Evolutionary conservation across 2,329 filamentous ascomycete genomes (phyloP).

Genomic region (Talaromyces amestolkiae): DNA sequence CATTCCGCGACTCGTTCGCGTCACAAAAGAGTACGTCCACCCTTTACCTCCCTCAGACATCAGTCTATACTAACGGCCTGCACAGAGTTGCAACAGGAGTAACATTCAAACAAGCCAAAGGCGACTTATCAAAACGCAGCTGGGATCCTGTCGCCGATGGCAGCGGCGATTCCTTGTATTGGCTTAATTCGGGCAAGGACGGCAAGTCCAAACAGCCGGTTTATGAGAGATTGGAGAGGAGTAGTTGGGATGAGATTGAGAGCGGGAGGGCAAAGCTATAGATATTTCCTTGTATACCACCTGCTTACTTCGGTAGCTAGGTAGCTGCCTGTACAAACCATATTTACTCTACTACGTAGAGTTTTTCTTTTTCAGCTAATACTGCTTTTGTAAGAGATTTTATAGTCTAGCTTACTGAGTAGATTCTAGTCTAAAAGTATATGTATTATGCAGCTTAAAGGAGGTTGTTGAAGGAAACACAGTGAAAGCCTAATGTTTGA

Average conservation of each 20-base stretch:
- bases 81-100: slow-evolving; percentile 45
- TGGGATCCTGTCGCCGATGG: slow-evolving; percentile 34
- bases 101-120: slow-evolving; percentile 53
- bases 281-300: background rate
- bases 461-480: background rate
- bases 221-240: slow-evolving; percentile 40
- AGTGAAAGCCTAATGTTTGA: background rate
- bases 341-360: too few species aligned
- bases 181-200: slow-evolving; percentile 34
- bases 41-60: background rate
- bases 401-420: too few species aligned
- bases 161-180: slow-evolving; percentile 43
- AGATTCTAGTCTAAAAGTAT: too few species aligned
- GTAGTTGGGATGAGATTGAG: slow-evolving; percentile 44
- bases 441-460: background rate
- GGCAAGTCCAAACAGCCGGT: slow-evolving; percentile 5
- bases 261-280: slow-evolving; percentile 45
- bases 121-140: slow-evolving; percentile 42
- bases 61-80: slow-evolving; percentile 14
- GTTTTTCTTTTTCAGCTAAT: too few species aligned
- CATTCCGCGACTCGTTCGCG: slow-evolving; percentile 47
- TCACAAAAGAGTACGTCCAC: slow-evolving; percentile 44
- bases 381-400: too few species aligned
- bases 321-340: too few species aligned
- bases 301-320: too few species aligned